Conservation (phyloP, 441 rosid species). For the Brassica balearica region DNA sequence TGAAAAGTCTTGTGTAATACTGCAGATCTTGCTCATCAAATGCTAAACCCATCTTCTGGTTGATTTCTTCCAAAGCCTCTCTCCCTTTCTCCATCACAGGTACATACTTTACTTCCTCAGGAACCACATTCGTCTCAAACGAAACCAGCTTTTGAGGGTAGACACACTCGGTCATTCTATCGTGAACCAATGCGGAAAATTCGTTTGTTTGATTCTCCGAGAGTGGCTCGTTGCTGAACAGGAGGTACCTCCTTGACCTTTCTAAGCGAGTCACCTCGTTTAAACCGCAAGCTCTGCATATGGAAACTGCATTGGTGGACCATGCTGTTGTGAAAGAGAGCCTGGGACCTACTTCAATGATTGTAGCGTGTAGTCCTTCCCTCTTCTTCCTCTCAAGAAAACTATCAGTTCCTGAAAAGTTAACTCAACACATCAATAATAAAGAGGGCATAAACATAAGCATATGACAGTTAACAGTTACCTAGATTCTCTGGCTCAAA, state of each 20-base stretch:
- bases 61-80: conserved; percentile 81
- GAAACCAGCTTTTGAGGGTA: conserved; percentile 66
- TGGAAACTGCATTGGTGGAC: conserved; percentile 93
- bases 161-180: conserved; percentile 90
- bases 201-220: conserved; percentile 62
- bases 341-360: conserved; percentile 92
- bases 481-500: conserved; percentile 93
- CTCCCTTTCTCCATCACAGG: conserved; percentile 92
- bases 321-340: conserved; percentile 96
- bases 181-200: conserved; percentile 87
- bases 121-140: conserved; percentile 73
- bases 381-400: conserved; percentile 81
- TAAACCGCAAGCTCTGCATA: conserved; percentile 82
- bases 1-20: conserved; percentile 79
- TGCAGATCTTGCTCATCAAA: conserved; percentile 96
- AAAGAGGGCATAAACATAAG: not conserved
- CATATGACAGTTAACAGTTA: not conserved
- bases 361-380: conserved; percentile 62
- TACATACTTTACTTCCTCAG: conserved; percentile 73
- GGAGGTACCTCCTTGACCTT: conserved; percentile 84
- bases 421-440: conserved; percentile 5
- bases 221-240: conserved; percentile 64
- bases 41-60: conserved; percentile 92
- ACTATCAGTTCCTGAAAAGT: conserved; percentile 65
- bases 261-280: conserved; percentile 84